Evolutionary conservation across 768 basidiomycete genomes (phyloP).

Genomic region (Termitomyces sp.): DNA sequence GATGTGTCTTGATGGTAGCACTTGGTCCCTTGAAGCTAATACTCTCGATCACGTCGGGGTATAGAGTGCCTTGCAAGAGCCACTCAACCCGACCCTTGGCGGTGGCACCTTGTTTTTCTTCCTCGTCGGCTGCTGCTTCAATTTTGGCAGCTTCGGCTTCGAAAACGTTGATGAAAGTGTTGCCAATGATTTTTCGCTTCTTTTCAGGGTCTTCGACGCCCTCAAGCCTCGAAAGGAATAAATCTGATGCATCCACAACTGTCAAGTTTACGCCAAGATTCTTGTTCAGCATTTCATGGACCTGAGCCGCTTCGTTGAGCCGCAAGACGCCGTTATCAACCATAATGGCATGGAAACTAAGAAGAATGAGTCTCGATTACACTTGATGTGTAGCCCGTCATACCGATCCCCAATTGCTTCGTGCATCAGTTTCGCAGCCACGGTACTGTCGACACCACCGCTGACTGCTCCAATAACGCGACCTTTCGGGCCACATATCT

Average conservation of each 20-base stretch:
- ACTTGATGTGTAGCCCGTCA: conserved; percentile 5
- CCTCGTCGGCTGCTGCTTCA: conserved; percentile 75
- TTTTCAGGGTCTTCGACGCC: conserved; percentile 94
- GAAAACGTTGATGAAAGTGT: conserved; percentile 98
- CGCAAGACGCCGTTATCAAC: conserved; percentile 98
- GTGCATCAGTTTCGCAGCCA: conserved; percentile 99
- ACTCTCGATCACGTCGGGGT: conserved; percentile 98
- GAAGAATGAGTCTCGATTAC: conserved; percentile 4
- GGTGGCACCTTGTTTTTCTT: conserved; percentile 62
- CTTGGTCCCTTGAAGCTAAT: conserved; percentile 99
- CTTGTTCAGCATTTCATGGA: conserved; percentile 88
- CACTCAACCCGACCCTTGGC: conserved; percentile 93
- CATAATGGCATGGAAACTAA: conserved; percentile 98
- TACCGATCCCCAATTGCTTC: conserved; percentile 98
- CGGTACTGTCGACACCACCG: conserved; percentile 97
- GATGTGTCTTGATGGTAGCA: conserved; percentile 99
- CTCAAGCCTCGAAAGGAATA: conserved; percentile 85
- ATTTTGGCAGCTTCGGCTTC: conserved; percentile 91
- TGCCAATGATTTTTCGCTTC: conserved; percentile 98
- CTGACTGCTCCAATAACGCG: conserved; percentile 98
- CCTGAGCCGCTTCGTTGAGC: conserved; percentile 85
- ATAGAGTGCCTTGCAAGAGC: conserved; percentile 95
- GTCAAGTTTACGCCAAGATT: conserved; percentile 96
- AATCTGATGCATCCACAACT: conserved; percentile 91
- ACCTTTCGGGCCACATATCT: conserved; percentile 91